Conservation (phyloP, 2,329 filamentous ascomycete species). For the Xylaria sp. region DNA sequence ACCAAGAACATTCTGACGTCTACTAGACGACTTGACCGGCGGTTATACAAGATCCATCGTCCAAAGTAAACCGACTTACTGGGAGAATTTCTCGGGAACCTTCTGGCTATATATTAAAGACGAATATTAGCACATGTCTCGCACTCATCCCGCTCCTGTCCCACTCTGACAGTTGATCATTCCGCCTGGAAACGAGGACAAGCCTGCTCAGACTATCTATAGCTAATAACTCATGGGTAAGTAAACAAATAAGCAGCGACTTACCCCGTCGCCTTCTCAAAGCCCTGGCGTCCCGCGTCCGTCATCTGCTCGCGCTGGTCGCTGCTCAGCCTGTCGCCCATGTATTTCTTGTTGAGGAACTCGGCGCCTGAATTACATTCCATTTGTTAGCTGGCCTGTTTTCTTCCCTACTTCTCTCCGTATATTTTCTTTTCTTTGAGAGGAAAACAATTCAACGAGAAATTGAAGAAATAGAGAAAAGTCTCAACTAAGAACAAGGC, state of each 20-base stretch:
- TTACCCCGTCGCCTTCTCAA: slow-evolving; percentile 56
- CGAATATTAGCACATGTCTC: neutral
- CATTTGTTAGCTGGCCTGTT: too few relatives aligned
- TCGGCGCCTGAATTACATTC: slow-evolving; percentile 36
- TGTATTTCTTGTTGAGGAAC: slow-evolving; percentile 43
- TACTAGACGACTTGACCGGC: too few relatives aligned
- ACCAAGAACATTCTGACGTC: too few relatives aligned
- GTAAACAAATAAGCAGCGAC: slow-evolving; percentile 9
- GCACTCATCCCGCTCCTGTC: neutral
- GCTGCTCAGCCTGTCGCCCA: slow-evolving; percentile 35
- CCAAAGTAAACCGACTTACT: slow-evolving; percentile 41
- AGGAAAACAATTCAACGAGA: too few relatives aligned
- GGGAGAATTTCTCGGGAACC: slow-evolving; percentile 52
- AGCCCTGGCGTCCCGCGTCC: slow-evolving; percentile 48
- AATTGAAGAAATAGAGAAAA: too few relatives aligned
- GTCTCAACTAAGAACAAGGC: too few relatives aligned
- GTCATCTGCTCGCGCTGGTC: slow-evolving; percentile 47
- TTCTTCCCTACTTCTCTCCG: too few relatives aligned
- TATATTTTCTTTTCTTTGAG: too few relatives aligned
- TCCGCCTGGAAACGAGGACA: neutral
- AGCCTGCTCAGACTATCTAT: too few relatives aligned
- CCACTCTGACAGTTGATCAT: neutral
- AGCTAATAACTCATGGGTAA: too few relatives aligned
- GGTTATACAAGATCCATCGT: too few relatives aligned
- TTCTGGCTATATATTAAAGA: slow-evolving; percentile 48